These are phyloP conservation scores for Beauveria varroae DNA, from an alignment of 2,329 filamentous ascomycete genomes.

Conservation along the genomic window DNA sequence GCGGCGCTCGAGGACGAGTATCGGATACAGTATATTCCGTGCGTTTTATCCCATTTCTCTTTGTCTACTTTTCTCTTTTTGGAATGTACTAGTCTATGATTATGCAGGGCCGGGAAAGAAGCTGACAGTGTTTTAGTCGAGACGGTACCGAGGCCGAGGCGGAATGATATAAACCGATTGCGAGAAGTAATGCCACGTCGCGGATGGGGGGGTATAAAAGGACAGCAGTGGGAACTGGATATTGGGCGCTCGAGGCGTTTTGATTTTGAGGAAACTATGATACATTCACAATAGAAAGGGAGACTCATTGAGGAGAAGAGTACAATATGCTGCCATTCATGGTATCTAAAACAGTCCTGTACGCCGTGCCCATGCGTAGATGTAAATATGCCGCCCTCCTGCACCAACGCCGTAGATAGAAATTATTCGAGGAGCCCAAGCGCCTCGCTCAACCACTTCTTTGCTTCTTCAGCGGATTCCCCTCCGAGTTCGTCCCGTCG, in stretches of 20 bases:
- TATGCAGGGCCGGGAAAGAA: background rate
- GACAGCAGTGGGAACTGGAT: background rate
- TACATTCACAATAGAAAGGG: background rate
- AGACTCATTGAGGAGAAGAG: background rate
- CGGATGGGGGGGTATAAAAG: background rate
- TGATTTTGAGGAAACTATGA: background rate
- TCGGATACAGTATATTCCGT: conserved; percentile 60
- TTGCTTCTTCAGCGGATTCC: conserved; percentile 43
- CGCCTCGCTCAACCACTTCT: conserved; percentile 23
- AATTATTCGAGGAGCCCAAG: background rate
- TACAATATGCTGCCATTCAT: conserved; percentile 16
- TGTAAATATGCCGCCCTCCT: background rate
- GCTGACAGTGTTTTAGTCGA: conserved; percentile 27
- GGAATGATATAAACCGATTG: conserved; percentile 14
- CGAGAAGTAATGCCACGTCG: too few relatives aligned
- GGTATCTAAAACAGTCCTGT: conserved; percentile 21
- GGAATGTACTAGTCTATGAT: too few relatives aligned
- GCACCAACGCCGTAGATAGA: background rate
- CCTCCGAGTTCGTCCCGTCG: conserved; percentile 34
- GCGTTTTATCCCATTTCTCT: conserved; percentile 32
- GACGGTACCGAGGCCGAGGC: conserved; percentile 41
- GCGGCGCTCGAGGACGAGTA: conserved; percentile 55
- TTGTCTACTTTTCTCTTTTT: conserved; percentile 12
- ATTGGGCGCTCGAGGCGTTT: conserved; percentile 4
- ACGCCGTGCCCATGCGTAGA: background rate